Evolutionary conservation across 2,329 filamentous ascomycete genomes (phyloP), one percentile per base, ranked within the genome.

Genomic region (Phyllosticta capitalensis): DNA sequence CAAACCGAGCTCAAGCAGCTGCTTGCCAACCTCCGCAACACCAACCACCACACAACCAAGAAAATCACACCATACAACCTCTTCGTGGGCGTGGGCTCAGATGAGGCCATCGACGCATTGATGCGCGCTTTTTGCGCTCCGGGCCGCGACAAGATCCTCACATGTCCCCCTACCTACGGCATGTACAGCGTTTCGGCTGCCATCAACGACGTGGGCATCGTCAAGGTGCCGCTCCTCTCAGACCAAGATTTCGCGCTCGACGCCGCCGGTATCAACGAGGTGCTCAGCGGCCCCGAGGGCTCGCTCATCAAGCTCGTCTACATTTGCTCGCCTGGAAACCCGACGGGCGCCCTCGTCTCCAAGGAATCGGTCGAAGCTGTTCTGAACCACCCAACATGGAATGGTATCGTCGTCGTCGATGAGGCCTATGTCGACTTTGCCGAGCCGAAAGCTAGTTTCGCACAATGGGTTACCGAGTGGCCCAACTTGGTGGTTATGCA

Each of bases 381-480:
- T 45, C 83, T 99, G 14, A 83, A 87, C 68, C 91, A 96, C 79
- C 86, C 89, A 14, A 90, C 86, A 0, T 99, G 92, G 92, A 99
- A 99, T 74, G 94, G 94, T 57, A 79, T 99, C 21, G 87, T 99
- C 2, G 85, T 96, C 3, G 79, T 97, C 24, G 94, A 99, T 72
- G 94, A 99, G 76, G 94, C 94, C 19, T 99, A 99, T 75, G 85
- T 99, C 67, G 94, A 99, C 75, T 99, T 97, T 69, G 87, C 92
- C 6, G 84, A 85, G 5, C 85, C 88, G 54, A 85, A 83, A 24
- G 81, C 89, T 50, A 95, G 89, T 65, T 81, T 97, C 24, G 92
- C 94, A 24, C 89, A 95, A 74, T 95, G 90, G 87, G 92, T 95
- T 1, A 80, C 83, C 38, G 91, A 96, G 68, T 95, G 89, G 84